Percentiles rank a stretch among this genome's conserved stretches.
phyloP scores from a whole-genome alignment of 257 asterid genomes.

The Cordia subcordata region DNA sequence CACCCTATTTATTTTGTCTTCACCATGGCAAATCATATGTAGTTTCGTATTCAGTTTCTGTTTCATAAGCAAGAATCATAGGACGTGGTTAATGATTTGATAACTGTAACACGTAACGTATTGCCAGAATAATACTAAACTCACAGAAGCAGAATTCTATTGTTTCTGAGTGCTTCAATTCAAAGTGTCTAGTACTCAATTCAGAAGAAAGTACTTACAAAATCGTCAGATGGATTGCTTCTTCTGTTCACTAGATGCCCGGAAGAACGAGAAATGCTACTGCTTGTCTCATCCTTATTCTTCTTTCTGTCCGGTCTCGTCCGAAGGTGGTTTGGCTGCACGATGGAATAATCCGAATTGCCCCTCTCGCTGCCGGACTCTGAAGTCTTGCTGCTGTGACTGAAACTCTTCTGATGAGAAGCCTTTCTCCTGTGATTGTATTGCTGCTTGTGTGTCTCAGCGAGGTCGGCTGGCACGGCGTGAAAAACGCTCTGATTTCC shows the following conservation, averaged over 20 bases:
- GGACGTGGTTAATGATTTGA: no score
- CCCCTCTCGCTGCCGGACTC: slow-evolving; percentile 34
- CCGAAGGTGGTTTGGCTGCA: slow-evolving; percentile 16
- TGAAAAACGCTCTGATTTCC: slow-evolving; percentile 6
- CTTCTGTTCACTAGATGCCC: slow-evolving; percentile 18
- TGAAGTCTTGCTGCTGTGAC: slow-evolving; percentile 18
- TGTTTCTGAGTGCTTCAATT: no score
- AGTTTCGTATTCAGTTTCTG: no score
- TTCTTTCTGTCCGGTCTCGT: slow-evolving; percentile 25
- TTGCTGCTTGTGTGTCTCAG: not conserved
- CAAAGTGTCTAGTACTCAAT: not conserved
- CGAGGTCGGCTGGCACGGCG: not conserved
- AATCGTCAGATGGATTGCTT: slow-evolving; percentile 33
- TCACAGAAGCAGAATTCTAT: no score
- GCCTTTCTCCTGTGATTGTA: slow-evolving; percentile 18
- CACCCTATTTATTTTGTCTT: no score
- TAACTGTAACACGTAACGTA: no score
- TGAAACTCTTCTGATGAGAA: slow-evolving; percentile 21
- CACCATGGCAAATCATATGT: no score
- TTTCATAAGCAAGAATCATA: no score
- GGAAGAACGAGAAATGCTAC: slow-evolving; percentile 17
- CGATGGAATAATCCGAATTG: slow-evolving; percentile 15
- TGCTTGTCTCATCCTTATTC: slow-evolving; percentile 17
- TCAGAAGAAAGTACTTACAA: slow-evolving; percentile 31
- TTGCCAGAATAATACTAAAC: no score